Percentiles rank a stretch among this genome's conserved stretches.
These are phyloP conservation scores for Penstemon barbatus DNA, from an alignment of 257 asterid species.

Conservation along the genomic window DNA sequence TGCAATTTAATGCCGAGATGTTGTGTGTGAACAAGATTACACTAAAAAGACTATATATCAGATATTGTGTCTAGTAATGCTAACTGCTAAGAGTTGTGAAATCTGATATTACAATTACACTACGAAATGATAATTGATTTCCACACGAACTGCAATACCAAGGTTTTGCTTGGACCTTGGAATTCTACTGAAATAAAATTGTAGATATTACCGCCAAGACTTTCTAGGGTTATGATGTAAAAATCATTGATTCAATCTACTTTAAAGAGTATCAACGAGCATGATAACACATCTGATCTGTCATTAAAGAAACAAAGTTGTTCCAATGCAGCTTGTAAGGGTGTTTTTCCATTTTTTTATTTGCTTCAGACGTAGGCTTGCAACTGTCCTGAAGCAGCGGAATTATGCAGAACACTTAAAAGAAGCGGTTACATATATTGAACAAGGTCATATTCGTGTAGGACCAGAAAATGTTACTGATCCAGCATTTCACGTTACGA, in stretches of 20 bases:
- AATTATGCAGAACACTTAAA: slow-evolving; percentile 89
- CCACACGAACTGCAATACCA: not conserved
- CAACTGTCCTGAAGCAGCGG: slow-evolving; percentile 61
- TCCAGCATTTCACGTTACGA: slow-evolving; percentile 79
- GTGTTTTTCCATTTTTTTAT: slow-evolving; percentile 1
- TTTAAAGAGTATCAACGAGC: not conserved
- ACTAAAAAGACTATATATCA: not conserved
- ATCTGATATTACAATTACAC: not conserved
- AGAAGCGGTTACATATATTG: slow-evolving; percentile 90
- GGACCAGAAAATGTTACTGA: slow-evolving; percentile 90
- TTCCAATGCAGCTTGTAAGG: slow-evolving; percentile 3
- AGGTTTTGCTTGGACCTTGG: not conserved
- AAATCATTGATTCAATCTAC: not conserved
- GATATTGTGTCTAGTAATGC: not conserved
- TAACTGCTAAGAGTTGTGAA: too few species aligned
- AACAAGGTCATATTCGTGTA: slow-evolving; percentile 93
- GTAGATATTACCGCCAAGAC: not conserved
- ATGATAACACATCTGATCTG: not conserved
- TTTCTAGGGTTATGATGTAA: not conserved
- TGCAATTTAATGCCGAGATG: slow-evolving; percentile 12
- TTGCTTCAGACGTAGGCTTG: slow-evolving; percentile 74
- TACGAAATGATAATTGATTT: not conserved
- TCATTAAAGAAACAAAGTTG: not conserved
- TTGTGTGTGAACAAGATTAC: not conserved
- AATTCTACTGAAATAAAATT: not conserved